Base-by-base conservation (phyloP, 2,329 filamentous ascomycete species). In the Venturia oleaginea region DNA sequence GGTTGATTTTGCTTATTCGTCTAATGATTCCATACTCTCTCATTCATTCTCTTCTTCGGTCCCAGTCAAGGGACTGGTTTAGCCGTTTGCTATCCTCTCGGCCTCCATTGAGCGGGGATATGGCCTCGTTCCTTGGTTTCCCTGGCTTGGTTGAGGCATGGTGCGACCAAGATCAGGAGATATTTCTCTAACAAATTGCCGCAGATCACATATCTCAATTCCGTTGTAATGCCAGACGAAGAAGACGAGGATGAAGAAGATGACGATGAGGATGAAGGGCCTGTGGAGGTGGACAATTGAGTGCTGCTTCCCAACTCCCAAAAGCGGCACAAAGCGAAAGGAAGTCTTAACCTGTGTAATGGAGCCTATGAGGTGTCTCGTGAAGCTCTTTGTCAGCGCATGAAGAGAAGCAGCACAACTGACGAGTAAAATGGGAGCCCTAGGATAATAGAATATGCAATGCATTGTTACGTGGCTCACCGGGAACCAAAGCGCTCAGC, bases 141-240 rank as follows among this genome's bases (percentile, higher is more conserved):
- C 51, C 51, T 34, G 51, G 51, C 51, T 57, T 57, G 51, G 11
- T 57, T n/a, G 34, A 34, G 15, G 59, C 59, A 42, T 61, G 17
- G 37, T 32, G 22, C 27, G 30, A 57, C 51, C 51, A 30, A 34
- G 30, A 51, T 34, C 42, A 48, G 34, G 30, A 24, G 43, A 40
- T 27, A 27, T 27, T 62, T 65, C 48, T 17, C 46, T 65, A 48
- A 67, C 59, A 67, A 27, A 51, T 24, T 38, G 42, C n/a, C 48
- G n/a, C 73, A 81, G 79, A 77, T 81, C 69, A 79, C 77, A 11
- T 80, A 80, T 68, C 72, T 81, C 51, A 81, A 81, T 71, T 76
- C 75, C 63, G 76, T 81, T 34, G 78, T 80, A 48, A 80, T 80
- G 77, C 79, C 79, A 38, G 79, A 81, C 62, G 72, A 72, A 15